Conservation (phyloP, 352 stramenopile species). For the Albugo laibachii region DNA sequence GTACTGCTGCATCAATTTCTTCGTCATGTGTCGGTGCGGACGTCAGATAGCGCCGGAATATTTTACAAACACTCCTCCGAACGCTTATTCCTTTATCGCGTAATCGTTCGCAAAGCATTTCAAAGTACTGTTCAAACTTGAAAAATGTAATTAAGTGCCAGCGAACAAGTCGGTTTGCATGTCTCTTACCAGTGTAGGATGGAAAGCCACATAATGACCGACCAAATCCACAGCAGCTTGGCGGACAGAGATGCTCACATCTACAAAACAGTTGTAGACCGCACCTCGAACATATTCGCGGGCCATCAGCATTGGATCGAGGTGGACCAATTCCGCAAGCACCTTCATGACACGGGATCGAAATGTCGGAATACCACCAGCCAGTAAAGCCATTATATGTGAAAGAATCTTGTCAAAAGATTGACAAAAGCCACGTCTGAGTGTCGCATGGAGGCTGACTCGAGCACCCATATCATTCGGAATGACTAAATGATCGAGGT, state of each 20-base stretch:
- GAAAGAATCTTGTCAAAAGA: slow-evolving; percentile 45
- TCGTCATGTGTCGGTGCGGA: slow-evolving; percentile 4
- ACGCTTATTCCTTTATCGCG: slow-evolving; percentile 74
- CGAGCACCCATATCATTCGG: slow-evolving; percentile 21
- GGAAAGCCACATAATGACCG: slow-evolving; percentile 52
- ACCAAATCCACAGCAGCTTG: slow-evolving; percentile 74
- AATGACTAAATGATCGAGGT: slow-evolving; percentile 3
- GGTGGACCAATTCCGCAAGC: slow-evolving; percentile 50
- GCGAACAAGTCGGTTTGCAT: slow-evolving; percentile 1
- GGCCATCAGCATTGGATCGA: slow-evolving; percentile 71
- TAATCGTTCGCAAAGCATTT: slow-evolving; percentile 42
- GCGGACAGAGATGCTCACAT: slow-evolving; percentile 60
- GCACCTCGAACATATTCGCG: slow-evolving; percentile 27
- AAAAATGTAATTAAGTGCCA: neutral
- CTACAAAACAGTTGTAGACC: slow-evolving; percentile 45
- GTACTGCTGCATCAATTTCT: slow-evolving; percentile 1
- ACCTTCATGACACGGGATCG: slow-evolving; percentile 61
- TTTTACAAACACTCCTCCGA: slow-evolving; percentile 68
- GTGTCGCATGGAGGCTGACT: slow-evolving; percentile 21
- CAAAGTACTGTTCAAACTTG: slow-evolving; percentile 70
- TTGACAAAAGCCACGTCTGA: slow-evolving; percentile 39
- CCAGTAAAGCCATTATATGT: slow-evolving; percentile 61
- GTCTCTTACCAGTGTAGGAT: slow-evolving; percentile 43
- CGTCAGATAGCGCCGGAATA: slow-evolving; percentile 35
- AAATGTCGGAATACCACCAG: slow-evolving; percentile 42